Evolutionary conservation across 169 alveolate species (phyloP).

Genomic region (Cryptosporidium bovis): DNA sequence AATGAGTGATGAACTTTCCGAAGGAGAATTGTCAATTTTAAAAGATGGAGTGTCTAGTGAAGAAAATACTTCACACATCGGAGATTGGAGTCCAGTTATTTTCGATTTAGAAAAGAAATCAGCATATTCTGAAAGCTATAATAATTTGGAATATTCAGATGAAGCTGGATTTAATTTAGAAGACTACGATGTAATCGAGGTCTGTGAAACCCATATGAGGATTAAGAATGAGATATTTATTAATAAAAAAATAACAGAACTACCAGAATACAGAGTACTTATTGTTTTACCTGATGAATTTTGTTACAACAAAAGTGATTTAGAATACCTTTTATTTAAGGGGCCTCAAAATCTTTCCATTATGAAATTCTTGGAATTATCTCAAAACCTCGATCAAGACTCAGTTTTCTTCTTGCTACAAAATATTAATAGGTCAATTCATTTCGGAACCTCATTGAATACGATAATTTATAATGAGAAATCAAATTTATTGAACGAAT

Average conservation of each 20-base stretch:
- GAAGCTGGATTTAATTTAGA: not conserved
- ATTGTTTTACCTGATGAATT: slow-evolving; percentile 48
- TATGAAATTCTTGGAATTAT: slow-evolving; percentile 12
- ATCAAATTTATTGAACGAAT: slow-evolving; percentile 17
- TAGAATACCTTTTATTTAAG: slow-evolving; percentile 9
- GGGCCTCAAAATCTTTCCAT: slow-evolving; percentile 64
- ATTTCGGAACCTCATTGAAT: not conserved
- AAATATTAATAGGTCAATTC: slow-evolving; percentile 1
- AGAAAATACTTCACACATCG: not conserved
- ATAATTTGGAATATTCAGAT: not conserved
- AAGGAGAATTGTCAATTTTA: slow-evolving; percentile 15
- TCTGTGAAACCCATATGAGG: too few species aligned
- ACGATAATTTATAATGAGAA: not conserved
- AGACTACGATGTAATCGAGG: too few species aligned
- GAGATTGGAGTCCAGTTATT: not conserved
- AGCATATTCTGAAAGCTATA: not conserved
- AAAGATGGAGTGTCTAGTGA: not conserved
- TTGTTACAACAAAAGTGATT: slow-evolving; percentile 7
- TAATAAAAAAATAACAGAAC: not conserved
- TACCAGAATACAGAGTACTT: slow-evolving; percentile 54
- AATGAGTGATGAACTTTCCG: slow-evolving; percentile 28
- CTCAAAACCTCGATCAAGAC: slow-evolving; percentile 5
- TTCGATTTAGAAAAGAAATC: not conserved
- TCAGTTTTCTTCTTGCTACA: not conserved
- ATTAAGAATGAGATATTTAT: too few species aligned